Percentiles rank a stretch among this genome's conserved stretches.
phyloP scores from a whole-genome alignment of 768 basidiomycete species.

The Sporobolomyces pararoseus region DNA sequence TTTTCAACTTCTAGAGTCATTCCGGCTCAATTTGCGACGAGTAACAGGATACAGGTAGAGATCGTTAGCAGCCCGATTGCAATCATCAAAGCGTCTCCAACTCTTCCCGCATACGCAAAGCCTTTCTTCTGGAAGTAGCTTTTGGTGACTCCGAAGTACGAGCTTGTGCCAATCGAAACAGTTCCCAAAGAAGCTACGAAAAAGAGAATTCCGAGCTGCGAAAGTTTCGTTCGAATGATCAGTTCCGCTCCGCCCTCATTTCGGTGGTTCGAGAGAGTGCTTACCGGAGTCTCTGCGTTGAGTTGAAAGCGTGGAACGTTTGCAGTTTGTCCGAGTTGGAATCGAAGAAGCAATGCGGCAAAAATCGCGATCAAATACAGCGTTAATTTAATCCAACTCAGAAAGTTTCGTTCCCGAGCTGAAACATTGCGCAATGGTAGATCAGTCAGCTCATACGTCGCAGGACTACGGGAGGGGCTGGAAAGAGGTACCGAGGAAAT shows the following conservation, averaged over 20 bases:
- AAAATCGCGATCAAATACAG: conserved; percentile 26
- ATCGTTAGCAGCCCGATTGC: conserved; percentile 15
- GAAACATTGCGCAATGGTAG: background rate
- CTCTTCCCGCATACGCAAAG: conserved; percentile 30
- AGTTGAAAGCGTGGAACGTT: conserved; percentile 10
- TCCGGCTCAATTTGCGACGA: conserved; percentile 11
- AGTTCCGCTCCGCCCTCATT: background rate
- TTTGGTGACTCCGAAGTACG: background rate
- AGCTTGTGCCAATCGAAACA: background rate
- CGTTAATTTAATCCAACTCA: conserved; percentile 33
- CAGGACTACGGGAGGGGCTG: background rate
- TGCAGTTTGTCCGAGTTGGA: conserved; percentile 22
- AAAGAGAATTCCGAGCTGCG: conserved; percentile 36
- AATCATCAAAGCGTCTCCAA: conserved; percentile 7
- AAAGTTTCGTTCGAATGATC: background rate
- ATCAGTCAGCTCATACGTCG: background rate
- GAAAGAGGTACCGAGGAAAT: conserved; percentile 24
- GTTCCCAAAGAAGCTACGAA: conserved; percentile 20
- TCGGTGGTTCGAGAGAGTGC: background rate
- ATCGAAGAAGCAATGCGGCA: conserved; percentile 31
- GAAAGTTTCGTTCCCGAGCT: conserved; percentile 41
- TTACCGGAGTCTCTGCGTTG: conserved; percentile 19
- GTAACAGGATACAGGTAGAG: conserved; percentile 23
- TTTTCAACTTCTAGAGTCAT: background rate
- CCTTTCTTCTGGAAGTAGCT: conserved; percentile 8